phyloP scores from a whole-genome alignment of 768 basidiomycete species.

The Termitomyces sp. region DNA sequence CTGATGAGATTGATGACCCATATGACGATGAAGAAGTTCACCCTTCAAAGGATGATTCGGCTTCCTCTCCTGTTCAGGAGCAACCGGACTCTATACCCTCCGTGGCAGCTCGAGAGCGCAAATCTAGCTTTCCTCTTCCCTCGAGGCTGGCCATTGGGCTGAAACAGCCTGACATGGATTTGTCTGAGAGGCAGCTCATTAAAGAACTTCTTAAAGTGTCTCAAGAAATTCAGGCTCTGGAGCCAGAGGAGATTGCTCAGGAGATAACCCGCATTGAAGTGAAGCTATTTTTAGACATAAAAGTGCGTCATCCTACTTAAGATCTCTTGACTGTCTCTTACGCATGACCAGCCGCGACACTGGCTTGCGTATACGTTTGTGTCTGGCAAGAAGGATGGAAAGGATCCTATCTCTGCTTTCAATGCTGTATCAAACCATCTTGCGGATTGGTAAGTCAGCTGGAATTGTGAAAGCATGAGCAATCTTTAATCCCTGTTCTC shows the following conservation, averaged over 20 bases:
- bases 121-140: constrained; percentile 60
- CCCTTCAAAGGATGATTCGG: constrained; percentile 11
- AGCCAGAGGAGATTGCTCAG: constrained; percentile 69
- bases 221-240: constrained; percentile 48
- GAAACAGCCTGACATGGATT: constrained; percentile 30
- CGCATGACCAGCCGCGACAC: constrained; percentile 63
- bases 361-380: constrained; percentile 79
- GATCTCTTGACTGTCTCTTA: constrained; percentile 5
- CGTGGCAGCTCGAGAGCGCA: constrained; percentile 50
- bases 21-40: constrained; percentile 53
- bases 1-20: constrained; percentile 60
- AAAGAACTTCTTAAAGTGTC: constrained; percentile 60
- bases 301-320: constrained; percentile 42
- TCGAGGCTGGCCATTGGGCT: constrained; percentile 31
- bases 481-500: not conserved
- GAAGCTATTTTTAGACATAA: constrained; percentile 66
- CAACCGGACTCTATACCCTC: constrained; percentile 16
- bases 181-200: constrained; percentile 50
- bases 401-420: constrained; percentile 69
- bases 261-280: constrained; percentile 80
- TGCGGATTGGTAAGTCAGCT: constrained; percentile 63
- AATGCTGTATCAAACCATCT: constrained; percentile 79
- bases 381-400: constrained; percentile 59
- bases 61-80: constrained; percentile 18
- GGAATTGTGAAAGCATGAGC: not conserved